Evolutionary conservation across 768 basidiomycete species (phyloP), one percentile per base, ranked within the genome.

Genomic region (Sarcomyxa edulis): DNA sequence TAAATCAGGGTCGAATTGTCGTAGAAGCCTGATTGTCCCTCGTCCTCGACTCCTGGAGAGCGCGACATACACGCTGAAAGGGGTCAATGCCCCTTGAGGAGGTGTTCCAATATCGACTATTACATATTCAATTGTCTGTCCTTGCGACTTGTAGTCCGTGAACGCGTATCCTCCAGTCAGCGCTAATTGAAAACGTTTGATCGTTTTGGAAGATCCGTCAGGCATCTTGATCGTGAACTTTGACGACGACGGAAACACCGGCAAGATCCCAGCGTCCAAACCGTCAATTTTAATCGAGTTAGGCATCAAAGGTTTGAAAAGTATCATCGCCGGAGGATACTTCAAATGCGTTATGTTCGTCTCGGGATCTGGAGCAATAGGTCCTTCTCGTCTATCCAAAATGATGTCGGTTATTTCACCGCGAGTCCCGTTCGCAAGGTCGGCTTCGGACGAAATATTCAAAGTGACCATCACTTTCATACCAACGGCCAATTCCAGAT

Each of bases 111-210:
- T 33, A 38, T 71, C 64, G 3, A 69, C 55, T 0, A 67, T 44
- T 0, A 65, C 58, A 28, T 49, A 39, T 30, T 47, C 45, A 3
- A 65, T 45, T 0, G 65, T 69, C 39, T 68, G 65, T 0, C 68
- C 69, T 42, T 69, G 68, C 0, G 58, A 43, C 32, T 59, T 54
- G 45, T 65, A 69, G 43, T 69, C 66, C 0, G 64, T 69, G 44
- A 69, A 69, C 0, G 63, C 61, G 35, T 65, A 69, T n/a, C 49
- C 64, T 0, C 50, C 38, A 0, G 57, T 63, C 1, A 71, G 35
- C 0, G 64, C 46, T 9, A 55, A 46, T 40, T 69, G 64, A 2
- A 35, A 9, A 5, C 59, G 34, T 4, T 9, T 43, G 0, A 62
- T 46, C 0, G 39, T 49, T 37, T 43, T 40, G 12, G 18, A 18